A percentile compares a stretch with the other conserved stretches of the same genome.
Evolutionary conservation across 176 grass and related monocot species (phyloP).

Genomic region (Puya raimondii): DNA sequence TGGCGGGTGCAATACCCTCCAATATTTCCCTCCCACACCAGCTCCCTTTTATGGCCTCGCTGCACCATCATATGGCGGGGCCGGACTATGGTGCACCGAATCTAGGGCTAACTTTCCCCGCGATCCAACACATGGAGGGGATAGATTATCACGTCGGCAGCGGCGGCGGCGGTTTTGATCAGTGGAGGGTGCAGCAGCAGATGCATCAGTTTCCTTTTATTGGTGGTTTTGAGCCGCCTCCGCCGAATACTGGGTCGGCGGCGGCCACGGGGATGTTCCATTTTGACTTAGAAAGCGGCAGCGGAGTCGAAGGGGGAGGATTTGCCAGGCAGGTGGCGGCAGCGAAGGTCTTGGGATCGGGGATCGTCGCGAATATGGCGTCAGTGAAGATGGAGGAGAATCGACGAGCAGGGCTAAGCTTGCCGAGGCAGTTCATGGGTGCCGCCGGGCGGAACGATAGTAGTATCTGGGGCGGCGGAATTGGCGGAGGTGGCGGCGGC

Average conservation of each 20-base stretch:
- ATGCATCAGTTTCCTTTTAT: conserved; percentile 65
- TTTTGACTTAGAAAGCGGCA: conserved; percentile 34
- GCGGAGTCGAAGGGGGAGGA: conserved; percentile 19
- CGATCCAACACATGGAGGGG: conserved; percentile 39
- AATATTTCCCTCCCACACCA: conserved; percentile 31
- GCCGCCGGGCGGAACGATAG: conserved; percentile 33
- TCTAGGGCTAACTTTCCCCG: conserved; percentile 65
- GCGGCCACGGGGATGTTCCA: conserved; percentile 31
- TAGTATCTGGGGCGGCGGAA: conserved; percentile 27
- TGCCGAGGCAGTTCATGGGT: conserved; percentile 49
- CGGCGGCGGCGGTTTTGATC: conserved; percentile 32
- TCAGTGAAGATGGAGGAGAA: conserved; percentile 42
- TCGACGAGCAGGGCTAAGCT: conserved; percentile 25
- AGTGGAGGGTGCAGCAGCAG: conserved; percentile 52
- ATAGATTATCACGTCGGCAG: conserved; percentile 45
- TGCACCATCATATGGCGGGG: conserved; percentile 24
- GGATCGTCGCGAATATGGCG: conserved; percentile 28
- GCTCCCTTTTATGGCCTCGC: conserved; percentile 52
- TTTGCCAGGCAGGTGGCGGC: conserved; percentile 37
- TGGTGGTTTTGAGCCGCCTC: conserved; percentile 28
- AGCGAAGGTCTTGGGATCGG: conserved; percentile 9
- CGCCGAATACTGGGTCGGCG: conserved; percentile 17
- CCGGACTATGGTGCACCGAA: conserved; percentile 28
- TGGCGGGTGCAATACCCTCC: conserved; percentile 8
- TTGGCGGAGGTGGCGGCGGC: background rate